Percentiles rank a stretch among this genome's conserved stretches.
phyloP scores from a whole-genome alignment of 495 filamentous ascomycete genomes.

The Cercophora samala region DNA sequence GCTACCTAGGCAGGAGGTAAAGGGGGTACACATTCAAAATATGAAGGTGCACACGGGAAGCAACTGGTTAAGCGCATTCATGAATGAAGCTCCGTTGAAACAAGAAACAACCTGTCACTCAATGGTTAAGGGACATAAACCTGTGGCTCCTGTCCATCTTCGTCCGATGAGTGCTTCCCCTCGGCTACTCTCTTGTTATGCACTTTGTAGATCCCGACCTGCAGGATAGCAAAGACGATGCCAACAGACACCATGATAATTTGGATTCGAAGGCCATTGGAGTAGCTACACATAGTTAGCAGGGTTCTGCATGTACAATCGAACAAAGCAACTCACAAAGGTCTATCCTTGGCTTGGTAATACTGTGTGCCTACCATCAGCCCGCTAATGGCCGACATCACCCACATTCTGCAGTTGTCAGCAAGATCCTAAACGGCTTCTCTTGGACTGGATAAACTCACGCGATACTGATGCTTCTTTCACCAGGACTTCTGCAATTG shows the following conservation, averaged over 20 bases:
- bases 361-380: slow-evolving; percentile 33
- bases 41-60: no score
- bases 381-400: slow-evolving; percentile 49
- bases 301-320: neutral
- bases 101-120: neutral
- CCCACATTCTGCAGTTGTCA: slow-evolving; percentile 36
- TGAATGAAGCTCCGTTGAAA: neutral
- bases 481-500: slow-evolving; percentile 45
- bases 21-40: no score
- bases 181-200: slow-evolving; percentile 20
- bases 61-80: no score
- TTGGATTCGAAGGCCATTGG: slow-evolving; percentile 25
- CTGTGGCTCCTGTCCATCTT: slow-evolving; percentile 16
- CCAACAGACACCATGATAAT: slow-evolving; percentile 29
- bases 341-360: slow-evolving; percentile 22
- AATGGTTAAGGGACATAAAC: slow-evolving; percentile 23
- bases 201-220: slow-evolving; percentile 26
- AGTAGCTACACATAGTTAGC: slow-evolving; percentile 16
- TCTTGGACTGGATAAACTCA: slow-evolving; percentile 26
- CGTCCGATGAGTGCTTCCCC: neutral
- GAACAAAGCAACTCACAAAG: slow-evolving; percentile 13
- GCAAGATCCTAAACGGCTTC: slow-evolving; percentile 4
- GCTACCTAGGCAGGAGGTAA: no score
- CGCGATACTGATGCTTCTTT: slow-evolving; percentile 51
- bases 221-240: slow-evolving; percentile 24